phyloP scores from a whole-genome alignment of 495 filamentous ascomycete genomes.

The Daldinia loculata region DNA sequence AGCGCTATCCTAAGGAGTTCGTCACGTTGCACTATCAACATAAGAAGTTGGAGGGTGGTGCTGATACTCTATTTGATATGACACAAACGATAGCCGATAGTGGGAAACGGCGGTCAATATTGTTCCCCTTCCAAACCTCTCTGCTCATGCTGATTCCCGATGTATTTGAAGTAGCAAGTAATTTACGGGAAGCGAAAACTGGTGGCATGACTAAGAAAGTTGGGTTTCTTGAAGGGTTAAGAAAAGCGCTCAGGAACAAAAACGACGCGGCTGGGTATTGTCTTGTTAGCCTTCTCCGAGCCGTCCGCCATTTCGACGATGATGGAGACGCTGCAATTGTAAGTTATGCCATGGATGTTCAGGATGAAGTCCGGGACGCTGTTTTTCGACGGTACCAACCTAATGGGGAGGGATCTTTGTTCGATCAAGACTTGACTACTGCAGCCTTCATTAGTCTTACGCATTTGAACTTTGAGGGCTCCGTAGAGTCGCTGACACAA shows the following conservation, averaged over 20 bases:
- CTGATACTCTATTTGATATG: constrained; percentile 72
- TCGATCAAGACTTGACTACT: constrained; percentile 69
- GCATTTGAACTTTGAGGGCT: constrained; percentile 65
- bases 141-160: constrained; percentile 69
- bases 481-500: constrained; percentile 61
- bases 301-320: constrained; percentile 65
- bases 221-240: constrained; percentile 66
- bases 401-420: constrained; percentile 53
- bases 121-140: constrained; percentile 68
- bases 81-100: constrained; percentile 64
- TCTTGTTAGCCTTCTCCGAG: constrained; percentile 65
- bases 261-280: constrained; percentile 70
- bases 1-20: constrained; percentile 68
- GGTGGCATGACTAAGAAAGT: constrained; percentile 68
- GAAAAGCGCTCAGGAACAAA: constrained; percentile 64
- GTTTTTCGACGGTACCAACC: constrained; percentile 64
- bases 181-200: constrained; percentile 66
- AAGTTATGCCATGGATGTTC: constrained; percentile 71
- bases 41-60: constrained; percentile 66
- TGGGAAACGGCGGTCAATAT: constrained; percentile 58
- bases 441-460: constrained; percentile 69
- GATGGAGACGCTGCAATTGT: constrained; percentile 68
- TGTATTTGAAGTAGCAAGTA: constrained; percentile 70
- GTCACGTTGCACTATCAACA: constrained; percentile 64
- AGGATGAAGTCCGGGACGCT: constrained; percentile 69